Conservation (phyloP, 345 rosid species). For the Viola odorata region DNA sequence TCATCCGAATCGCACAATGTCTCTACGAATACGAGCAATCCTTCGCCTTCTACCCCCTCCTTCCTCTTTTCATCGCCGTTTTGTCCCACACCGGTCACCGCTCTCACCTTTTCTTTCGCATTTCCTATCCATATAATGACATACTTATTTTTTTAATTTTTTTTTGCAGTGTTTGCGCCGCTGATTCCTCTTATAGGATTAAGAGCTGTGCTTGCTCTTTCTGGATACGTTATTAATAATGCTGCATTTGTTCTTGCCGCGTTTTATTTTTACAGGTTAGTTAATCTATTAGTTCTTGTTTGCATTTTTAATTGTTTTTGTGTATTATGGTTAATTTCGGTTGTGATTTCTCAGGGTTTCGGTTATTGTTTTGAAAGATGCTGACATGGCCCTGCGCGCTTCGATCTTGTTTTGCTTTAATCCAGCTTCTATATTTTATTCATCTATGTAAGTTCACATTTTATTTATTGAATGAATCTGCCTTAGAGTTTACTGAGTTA, state of each 20-base stretch:
- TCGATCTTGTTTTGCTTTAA: slow-evolving; percentile 79
- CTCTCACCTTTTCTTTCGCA: neutral
- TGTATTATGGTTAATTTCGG: slow-evolving; percentile 7
- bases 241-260: slow-evolving; percentile 48
- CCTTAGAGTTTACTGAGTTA: too few species aligned
- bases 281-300: neutral
- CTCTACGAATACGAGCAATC: slow-evolving; percentile 92
- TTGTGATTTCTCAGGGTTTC: slow-evolving; percentile 57
- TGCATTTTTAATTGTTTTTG: neutral
- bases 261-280: slow-evolving; percentile 31
- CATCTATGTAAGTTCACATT: slow-evolving; percentile 54
- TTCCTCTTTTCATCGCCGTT: slow-evolving; percentile 52
- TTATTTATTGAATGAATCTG: too few species aligned
- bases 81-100: slow-evolving; percentile 56
- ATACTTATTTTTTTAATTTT: neutral
- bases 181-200: slow-evolving; percentile 59
- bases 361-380: slow-evolving; percentile 57
- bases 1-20: slow-evolving; percentile 70
- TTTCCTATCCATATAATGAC: neutral
- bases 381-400: slow-evolving; percentile 58
- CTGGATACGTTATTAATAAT: slow-evolving; percentile 69
- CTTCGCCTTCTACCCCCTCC: slow-evolving; percentile 82
- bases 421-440: slow-evolving; percentile 82
- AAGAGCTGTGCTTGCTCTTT: slow-evolving; percentile 71
- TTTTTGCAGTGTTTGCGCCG: slow-evolving; percentile 64